A percentile compares a stretch with the other conserved stretches of the same genome.
phyloP scores from a whole-genome alignment of 306 rosid species.

The Citrullus colocynthis region DNA sequence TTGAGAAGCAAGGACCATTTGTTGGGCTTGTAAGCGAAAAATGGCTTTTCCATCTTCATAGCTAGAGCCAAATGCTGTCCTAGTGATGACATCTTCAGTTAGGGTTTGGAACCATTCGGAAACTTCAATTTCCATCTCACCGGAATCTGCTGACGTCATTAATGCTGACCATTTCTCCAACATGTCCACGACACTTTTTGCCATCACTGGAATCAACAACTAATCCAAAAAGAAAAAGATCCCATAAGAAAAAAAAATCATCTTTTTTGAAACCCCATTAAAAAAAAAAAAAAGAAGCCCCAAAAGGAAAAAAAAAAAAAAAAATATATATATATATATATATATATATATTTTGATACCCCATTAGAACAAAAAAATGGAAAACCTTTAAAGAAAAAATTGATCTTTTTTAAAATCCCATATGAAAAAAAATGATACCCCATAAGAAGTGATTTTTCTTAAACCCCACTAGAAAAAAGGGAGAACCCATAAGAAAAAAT shows the following conservation, averaged over 20 bases:
- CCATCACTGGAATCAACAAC: conserved; percentile 85
- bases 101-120: conserved; percentile 72
- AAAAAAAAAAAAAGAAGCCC: not conserved
- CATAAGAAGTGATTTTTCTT: no score
- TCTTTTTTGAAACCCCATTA: not conserved
- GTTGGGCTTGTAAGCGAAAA: conserved; percentile 63
- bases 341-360: not conserved
- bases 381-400: not conserved
- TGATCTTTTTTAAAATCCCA: not conserved
- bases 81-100: conserved; percentile 76
- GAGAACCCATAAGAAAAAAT: no score
- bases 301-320: not conserved
- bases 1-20: conserved; percentile 72
- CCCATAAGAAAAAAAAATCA: not conserved
- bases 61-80: conserved; percentile 81
- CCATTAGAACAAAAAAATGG: no score
- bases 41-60: conserved; percentile 90
- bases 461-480: no score
- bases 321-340: no score
- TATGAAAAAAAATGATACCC: not conserved
- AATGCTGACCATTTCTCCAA: conserved; percentile 55
- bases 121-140: conserved; percentile 87
- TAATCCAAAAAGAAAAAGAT: conserved; percentile 5
- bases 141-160: conserved; percentile 23
- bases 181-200: conserved; percentile 64